A percentile compares a stretch with the other conserved stretches of the same genome.
These are phyloP conservation scores for Fusarium scirpi DNA, from an alignment of 2,329 filamentous ascomycete genomes.

Conservation along the genomic window DNA sequence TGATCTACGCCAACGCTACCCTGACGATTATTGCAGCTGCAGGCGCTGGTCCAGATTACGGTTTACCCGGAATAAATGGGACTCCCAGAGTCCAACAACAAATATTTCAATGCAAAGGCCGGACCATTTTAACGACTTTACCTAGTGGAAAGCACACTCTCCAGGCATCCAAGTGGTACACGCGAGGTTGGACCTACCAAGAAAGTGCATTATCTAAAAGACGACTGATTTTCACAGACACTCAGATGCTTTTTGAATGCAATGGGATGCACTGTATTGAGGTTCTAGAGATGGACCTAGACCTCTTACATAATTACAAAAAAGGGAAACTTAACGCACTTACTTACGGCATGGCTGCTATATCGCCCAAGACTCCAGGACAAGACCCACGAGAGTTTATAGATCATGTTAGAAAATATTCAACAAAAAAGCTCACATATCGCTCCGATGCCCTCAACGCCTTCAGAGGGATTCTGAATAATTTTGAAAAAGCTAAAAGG, in stretches of 20 bases:
- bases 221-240: neutral
- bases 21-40: neutral
- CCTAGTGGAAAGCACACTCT: neutral
- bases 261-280: neutral
- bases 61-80: neutral
- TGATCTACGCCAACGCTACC: neutral
- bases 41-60: neutral
- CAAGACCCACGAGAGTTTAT: rapidly evolving
- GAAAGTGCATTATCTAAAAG: neutral
- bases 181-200: neutral
- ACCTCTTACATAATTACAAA: rapidly evolving
- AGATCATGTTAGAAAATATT: neutral
- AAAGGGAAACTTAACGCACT: rapidly evolving
- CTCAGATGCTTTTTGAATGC: neutral
- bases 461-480: neutral
- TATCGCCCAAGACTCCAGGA: neutral
- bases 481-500: neutral
- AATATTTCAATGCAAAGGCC: neutral
- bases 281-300: neutral
- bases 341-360: rapidly evolving
- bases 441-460: rapidly evolving
- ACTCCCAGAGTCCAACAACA: neutral
- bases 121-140: neutral
- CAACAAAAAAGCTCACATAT: neutral
- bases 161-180: neutral